Evolutionary conservation across 768 basidiomycete species (phyloP), one percentile per base, ranked within the genome.

Genomic region (Strobilomyces echinocephalus): DNA sequence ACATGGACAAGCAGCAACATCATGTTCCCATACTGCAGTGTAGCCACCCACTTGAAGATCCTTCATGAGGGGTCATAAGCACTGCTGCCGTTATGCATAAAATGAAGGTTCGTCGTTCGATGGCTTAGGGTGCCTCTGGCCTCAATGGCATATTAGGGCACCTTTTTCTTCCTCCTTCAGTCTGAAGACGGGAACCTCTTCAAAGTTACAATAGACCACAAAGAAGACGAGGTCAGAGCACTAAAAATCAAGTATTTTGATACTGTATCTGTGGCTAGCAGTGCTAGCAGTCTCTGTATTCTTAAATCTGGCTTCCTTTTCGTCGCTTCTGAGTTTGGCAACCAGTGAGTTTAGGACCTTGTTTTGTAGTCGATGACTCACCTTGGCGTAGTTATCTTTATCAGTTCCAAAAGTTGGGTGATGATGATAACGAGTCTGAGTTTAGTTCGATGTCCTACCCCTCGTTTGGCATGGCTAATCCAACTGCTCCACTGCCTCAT

Each of bases 171-270:
- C 78, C 76, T 99, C n/a, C 74, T 98, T 42, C 97, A 99, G 79
- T 92, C 85, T 60, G 97, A 99, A 74, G 94, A 97, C 57, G 97
- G 97, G 0, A 97, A 99, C 66, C 71, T 99, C 35, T 98, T 87
- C 77, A 99, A 99, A 66, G 91, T 98, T 54, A 98, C 93, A 5
- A 97, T 99, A 63, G 95, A 99, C 58, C 94, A 98, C 61, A 88
- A 95, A 68, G 94, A 95, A 52, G 95, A 99, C 70, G 92, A 97
- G 71, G 97, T 98, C 40, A 83, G 77, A 62, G 73, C 91, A 3
- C 63, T 98, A 50, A 95, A 87, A 77, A 95, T 99, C 82, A 98
- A 98, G 75, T 98, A 97, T 77, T 99, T 99, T 72, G 97, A 99
- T 69, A 98, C 95, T 48, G 89, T 98, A 15, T 93, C 97, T 65